phyloP scores from a whole-genome alignment of 2,329 filamentous ascomycete species.

The Aspergillus novoparasiticus region DNA sequence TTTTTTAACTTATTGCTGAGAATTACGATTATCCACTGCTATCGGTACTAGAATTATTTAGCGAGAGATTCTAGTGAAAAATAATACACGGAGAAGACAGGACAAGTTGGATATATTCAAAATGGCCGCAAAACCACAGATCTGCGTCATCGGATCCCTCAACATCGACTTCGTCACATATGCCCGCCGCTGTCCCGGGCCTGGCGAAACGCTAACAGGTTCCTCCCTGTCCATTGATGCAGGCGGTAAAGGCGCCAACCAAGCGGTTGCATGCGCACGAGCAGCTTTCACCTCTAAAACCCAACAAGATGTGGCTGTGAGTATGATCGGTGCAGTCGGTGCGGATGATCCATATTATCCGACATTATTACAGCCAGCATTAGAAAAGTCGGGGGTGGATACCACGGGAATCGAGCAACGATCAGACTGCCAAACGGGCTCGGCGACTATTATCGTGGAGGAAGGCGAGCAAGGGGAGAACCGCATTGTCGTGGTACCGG shows the following conservation, averaged over 20 bases:
- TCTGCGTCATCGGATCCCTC: slow-evolving; percentile 77
- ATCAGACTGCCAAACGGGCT: slow-evolving; percentile 60
- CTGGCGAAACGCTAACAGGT: slow-evolving; percentile 85
- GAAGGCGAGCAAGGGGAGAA: slow-evolving; percentile 70
- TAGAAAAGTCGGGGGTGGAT: slow-evolving; percentile 65
- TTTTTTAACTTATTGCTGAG: not conserved
- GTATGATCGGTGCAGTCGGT: slow-evolving; percentile 76
- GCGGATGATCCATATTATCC: slow-evolving; percentile 63
- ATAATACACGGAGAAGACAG: not conserved
- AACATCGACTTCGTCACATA: slow-evolving; percentile 92
- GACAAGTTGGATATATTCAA: not conserved
- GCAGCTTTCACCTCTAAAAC: slow-evolving; percentile 18
- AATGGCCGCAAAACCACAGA: not conserved
- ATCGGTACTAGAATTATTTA: not conserved
- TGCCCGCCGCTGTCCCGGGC: slow-evolving; percentile 77
- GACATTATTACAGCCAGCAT: slow-evolving; percentile 57
- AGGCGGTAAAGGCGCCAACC: slow-evolving; percentile 94
- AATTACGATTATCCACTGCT: not conserved
- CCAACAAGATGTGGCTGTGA: slow-evolving; percentile 49
- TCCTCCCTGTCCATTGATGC: slow-evolving; percentile 76
- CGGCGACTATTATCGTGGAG: slow-evolving; percentile 77
- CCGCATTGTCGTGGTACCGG: slow-evolving; percentile 71
- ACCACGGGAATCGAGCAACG: slow-evolving; percentile 55
- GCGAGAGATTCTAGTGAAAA: not conserved
- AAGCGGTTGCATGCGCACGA: slow-evolving; percentile 84